Evolutionary conservation across 345 rosid species (phyloP).

Genomic region (Pseudoturritis turrita): DNA sequence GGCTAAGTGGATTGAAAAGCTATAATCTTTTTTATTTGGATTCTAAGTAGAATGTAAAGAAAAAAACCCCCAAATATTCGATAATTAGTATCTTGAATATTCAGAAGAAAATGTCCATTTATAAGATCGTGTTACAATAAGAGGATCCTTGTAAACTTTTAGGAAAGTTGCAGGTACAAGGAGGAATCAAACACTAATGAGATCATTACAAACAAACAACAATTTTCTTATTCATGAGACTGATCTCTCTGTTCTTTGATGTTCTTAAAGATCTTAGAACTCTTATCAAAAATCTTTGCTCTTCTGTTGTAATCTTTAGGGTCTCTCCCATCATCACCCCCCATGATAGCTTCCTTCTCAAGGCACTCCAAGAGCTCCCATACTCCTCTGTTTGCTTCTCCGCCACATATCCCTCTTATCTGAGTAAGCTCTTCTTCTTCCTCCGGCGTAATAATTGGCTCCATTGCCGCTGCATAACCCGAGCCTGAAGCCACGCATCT

Average conservation of each 20-base stretch:
- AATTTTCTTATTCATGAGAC: background rate
- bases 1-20: too few relatives aligned
- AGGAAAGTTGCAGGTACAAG: background rate
- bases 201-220: background rate
- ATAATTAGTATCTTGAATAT: too few relatives aligned
- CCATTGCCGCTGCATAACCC: conserved; percentile 20
- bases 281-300: conserved; percentile 72
- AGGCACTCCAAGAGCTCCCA: conserved; percentile 65
- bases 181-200: conserved; percentile 2
- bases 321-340: conserved; percentile 65
- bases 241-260: conserved; percentile 37
- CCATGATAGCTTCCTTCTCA: conserved; percentile 90
- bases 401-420: conserved; percentile 40
- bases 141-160: background rate
- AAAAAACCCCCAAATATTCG: too few relatives aligned
- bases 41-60: too few relatives aligned
- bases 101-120: background rate
- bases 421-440: conserved; percentile 44
- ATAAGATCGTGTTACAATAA: conserved; percentile 7
- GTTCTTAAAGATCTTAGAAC: conserved; percentile 61
- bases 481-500: conserved; percentile 34
- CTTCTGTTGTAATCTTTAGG: conserved; percentile 70
- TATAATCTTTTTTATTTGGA: too few relatives aligned
- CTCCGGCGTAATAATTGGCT: conserved; percentile 31
- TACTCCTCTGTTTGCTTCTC: conserved; percentile 34